A percentile compares a stretch with the other conserved stretches of the same genome.
Evolutionary conservation across 352 stramenopile genomes (phyloP).

Genomic region (Phytophthora pistaciae): DNA sequence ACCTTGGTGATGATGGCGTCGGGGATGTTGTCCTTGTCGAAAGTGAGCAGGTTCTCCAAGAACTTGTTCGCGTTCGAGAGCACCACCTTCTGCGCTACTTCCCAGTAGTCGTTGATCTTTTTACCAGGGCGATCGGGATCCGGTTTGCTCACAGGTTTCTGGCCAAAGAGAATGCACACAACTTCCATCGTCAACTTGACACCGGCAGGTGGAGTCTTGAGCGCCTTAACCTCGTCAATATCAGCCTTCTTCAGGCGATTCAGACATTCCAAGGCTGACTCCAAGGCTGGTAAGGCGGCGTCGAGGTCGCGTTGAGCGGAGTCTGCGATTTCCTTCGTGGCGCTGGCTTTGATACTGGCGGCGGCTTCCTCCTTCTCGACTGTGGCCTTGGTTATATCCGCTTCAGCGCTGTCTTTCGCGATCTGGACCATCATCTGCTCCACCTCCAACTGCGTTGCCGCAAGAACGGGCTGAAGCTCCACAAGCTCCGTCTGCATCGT

Average conservation of each 20-base stretch:
- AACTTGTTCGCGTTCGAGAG: conserved; percentile 95
- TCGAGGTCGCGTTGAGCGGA: conserved; percentile 91
- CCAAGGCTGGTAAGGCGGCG: conserved; percentile 86
- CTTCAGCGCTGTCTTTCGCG: conserved; percentile 89
- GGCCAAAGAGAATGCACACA: conserved; percentile 91
- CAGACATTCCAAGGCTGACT: conserved; percentile 89
- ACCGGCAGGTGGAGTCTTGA: conserved; percentile 91
- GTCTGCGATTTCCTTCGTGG: conserved; percentile 92
- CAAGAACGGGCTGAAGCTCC: conserved; percentile 83
- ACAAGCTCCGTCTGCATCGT: conserved; percentile 90
- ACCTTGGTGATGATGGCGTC: conserved; percentile 89
- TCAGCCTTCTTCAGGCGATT: conserved; percentile 93
- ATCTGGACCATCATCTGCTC: conserved; percentile 94
- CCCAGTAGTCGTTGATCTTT: conserved; percentile 94
- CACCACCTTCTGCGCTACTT: conserved; percentile 90
- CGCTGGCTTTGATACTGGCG: conserved; percentile 86
- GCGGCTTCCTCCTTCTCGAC: conserved; percentile 91
- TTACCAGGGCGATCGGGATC: conserved; percentile 90
- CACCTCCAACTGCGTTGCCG: conserved; percentile 81
- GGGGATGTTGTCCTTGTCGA: conserved; percentile 96
- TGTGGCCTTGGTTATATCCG: conserved; percentile 86
- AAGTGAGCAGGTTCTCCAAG: conserved; percentile 88
- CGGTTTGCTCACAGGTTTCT: conserved; percentile 90
- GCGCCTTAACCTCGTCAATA: conserved; percentile 93
- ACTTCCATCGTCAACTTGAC: conserved; percentile 95